A percentile compares a stretch with the other conserved stretches of the same genome.
These are phyloP conservation scores for Yarrowia hollandica DNA, from an alignment of 805 yeast species.

Conservation along the genomic window DNA sequence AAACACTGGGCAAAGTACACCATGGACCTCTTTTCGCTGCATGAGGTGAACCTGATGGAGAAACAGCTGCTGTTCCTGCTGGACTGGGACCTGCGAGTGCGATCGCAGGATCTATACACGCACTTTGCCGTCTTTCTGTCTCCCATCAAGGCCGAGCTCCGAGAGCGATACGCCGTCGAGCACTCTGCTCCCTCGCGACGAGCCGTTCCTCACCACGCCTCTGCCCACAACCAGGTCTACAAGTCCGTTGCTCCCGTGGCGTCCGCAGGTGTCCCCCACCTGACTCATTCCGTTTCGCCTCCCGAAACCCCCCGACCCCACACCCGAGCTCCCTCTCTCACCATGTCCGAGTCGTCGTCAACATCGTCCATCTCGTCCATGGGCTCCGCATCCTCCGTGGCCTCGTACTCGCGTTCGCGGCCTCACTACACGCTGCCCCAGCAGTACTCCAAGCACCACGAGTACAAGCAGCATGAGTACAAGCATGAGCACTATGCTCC, in stretches of 20 bases:
- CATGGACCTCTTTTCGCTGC: constrained; percentile 71
- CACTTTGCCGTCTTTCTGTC: constrained; percentile 73
- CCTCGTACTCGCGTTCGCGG: constrained; percentile 9
- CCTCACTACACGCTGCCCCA: constrained; percentile 29
- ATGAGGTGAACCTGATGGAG: constrained; percentile 88
- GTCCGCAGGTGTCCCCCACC: neutral
- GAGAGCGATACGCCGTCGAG: constrained; percentile 30
- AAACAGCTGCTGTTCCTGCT: constrained; percentile 78
- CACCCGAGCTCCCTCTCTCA: constrained; percentile 25
- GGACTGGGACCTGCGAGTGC: constrained; percentile 79
- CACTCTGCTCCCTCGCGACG: constrained; percentile 26
- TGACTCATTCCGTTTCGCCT: constrained; percentile 1
- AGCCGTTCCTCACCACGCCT: neutral
- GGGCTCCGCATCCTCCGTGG: constrained; percentile 6
- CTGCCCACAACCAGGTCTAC: constrained; percentile 1
- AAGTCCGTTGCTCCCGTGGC: neutral
- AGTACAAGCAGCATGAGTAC: constrained; percentile 16
- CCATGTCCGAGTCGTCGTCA: constrained; percentile 24
- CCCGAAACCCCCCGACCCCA: constrained; percentile 26
- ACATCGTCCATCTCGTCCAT: constrained; percentile 24
- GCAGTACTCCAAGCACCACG: neutral
- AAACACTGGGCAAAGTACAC: constrained; percentile 96
- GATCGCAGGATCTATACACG: constrained; percentile 65
- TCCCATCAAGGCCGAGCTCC: constrained; percentile 62
- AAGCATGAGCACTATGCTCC: neutral